Evolutionary conservation across 148 eudicot genomes (phyloP).

Genomic region (Persicaria maculosa): DNA sequence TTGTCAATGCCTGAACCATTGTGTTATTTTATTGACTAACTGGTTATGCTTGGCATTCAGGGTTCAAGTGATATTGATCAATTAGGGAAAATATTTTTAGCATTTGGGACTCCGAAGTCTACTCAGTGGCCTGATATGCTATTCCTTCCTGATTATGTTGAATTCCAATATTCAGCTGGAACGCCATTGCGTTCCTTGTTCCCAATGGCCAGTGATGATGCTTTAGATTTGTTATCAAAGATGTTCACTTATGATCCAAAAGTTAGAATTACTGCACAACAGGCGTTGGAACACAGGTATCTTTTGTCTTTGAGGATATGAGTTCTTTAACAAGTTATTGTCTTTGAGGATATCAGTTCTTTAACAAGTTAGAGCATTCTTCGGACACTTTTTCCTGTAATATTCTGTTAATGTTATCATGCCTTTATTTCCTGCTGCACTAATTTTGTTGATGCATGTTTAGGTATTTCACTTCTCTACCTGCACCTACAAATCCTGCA

Average conservation of each 20-base stretch:
- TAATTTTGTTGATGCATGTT: neutral
- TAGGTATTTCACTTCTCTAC: constrained; percentile 82
- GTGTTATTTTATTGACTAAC: neutral
- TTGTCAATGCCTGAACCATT: neutral
- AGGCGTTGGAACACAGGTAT: constrained; percentile 92
- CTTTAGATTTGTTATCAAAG: constrained; percentile 78
- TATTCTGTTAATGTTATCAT: neutral
- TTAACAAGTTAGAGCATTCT: constrained; percentile 7
- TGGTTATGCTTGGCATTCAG: constrained; percentile 27
- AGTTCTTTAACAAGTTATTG: no score
- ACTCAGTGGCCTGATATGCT: constrained; percentile 92
- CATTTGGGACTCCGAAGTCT: constrained; percentile 91
- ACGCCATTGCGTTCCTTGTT: constrained; percentile 75
- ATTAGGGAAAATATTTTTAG: constrained; percentile 90
- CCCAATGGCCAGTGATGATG: constrained; percentile 97
- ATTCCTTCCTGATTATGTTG: constrained; percentile 91
- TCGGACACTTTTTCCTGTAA: neutral
- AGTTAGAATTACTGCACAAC: constrained; percentile 76
- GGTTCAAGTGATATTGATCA: constrained; percentile 98
- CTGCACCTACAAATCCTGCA: constrained; percentile 77
- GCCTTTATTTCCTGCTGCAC: neutral
- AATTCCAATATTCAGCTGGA: constrained; percentile 74
- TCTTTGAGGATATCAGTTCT: neutral
- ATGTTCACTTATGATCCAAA: constrained; percentile 94
- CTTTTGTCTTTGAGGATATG: neutral